Conservation (phyloP, 805 yeast species). For the Candida pseudofarinosa region DNA sequence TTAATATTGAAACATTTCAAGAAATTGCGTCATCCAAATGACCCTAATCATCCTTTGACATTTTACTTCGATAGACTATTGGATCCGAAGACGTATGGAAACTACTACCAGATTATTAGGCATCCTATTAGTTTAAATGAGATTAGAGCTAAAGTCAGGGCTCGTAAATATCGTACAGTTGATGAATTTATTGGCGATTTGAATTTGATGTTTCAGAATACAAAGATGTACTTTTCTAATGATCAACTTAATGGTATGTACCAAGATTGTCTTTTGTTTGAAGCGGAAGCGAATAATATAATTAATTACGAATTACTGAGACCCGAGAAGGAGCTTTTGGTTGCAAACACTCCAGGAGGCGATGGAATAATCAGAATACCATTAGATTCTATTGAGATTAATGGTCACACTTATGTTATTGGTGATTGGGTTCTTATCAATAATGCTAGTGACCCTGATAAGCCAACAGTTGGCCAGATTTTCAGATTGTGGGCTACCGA, state of each 20-base stretch:
- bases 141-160: constrained; percentile 78
- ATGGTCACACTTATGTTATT: constrained; percentile 70
- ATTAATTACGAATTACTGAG: constrained; percentile 68
- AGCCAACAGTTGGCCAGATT: constrained; percentile 91
- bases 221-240: constrained; percentile 53
- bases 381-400: constrained; percentile 68
- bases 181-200: constrained; percentile 77
- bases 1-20: constrained; percentile 78
- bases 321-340: constrained; percentile 74
- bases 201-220: constrained; percentile 68
- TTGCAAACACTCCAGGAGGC: constrained; percentile 33
- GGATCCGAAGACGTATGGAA: constrained; percentile 51
- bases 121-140: constrained; percentile 68
- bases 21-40: constrained; percentile 55
- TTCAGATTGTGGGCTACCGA: constrained; percentile 92
- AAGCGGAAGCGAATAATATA: constrained; percentile 52
- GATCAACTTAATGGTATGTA: constrained; percentile 54
- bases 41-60: constrained; percentile 49
- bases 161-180: constrained; percentile 73
- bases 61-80: constrained; percentile 79
- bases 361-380: constrained; percentile 65
- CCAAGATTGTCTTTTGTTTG: constrained; percentile 61
- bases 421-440: constrained; percentile 94
- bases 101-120: constrained; percentile 49
- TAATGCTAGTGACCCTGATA: constrained; percentile 82